Base-by-base conservation (phyloP, 108 stramenopile species). In the Nitzschia palea region DNA sequence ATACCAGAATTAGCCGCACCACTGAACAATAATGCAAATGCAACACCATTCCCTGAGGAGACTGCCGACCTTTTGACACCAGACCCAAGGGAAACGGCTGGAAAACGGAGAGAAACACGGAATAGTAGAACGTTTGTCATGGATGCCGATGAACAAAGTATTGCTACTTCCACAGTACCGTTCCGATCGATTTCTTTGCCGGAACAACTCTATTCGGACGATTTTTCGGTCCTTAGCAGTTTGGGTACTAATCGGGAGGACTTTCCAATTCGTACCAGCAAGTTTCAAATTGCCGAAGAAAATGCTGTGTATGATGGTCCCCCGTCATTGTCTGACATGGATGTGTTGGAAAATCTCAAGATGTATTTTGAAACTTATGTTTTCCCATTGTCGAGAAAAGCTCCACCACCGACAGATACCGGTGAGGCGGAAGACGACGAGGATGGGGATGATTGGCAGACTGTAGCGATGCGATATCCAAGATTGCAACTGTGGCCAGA, bases 291-390 rank as follows among this genome's bases (percentile, higher is more conserved):
- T 28, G 82, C 80, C 0, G 86, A 86, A 56, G 55, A 79, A 45
- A 76, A 74, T 32, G 70, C 72, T 14, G 51, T 40, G 10, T 93
- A 85, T 47, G 84, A 83, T 64, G 92, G 92, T 15, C 85, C 85
- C 6, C 55, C 61, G 32, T 55, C 74, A 29, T 85, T 73, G 30
- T 67, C 74, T 14, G 40, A 76, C 10, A 30, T 87, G 14, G 69
- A 60, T 0, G 84, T 90, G 17, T 58, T 71, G 12, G 74, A 78
- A 27, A 82, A 93, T 72, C 57, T 87, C 23, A 81, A 90, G 29
- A 43, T 88, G 17, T 93, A 93, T 64, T 93, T 90, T 66, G 65
- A 76, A 17, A 53, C 60, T 1, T 90, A 77, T 62, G 86, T 93
- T 34, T 93, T 93, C 72, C 78, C 79, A 5, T 43, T 42, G 0